Conservation (phyloP, 805 yeast species). For the Kluyveromyces dobzhanskii region DNA sequence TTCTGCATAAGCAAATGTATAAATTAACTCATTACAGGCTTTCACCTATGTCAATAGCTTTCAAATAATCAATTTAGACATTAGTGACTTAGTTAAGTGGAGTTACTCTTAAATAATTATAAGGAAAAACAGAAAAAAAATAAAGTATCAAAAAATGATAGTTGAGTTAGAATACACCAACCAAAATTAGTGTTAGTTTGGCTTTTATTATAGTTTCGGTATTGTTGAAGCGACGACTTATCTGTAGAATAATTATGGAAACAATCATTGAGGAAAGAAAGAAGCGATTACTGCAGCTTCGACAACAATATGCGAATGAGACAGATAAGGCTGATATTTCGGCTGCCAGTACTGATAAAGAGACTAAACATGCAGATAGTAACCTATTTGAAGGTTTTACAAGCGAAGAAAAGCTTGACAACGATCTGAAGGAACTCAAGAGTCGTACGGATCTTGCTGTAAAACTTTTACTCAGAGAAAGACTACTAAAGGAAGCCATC, state of each 20-base stretch:
- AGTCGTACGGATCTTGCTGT: conserved; percentile 37
- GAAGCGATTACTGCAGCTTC: neutral
- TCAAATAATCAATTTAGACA: too few relatives aligned
- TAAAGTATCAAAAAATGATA: too few relatives aligned
- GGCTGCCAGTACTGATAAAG: too few relatives aligned
- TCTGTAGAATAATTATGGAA: neutral
- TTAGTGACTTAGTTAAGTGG: too few relatives aligned
- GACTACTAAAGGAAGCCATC: conserved; percentile 13
- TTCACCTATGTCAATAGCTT: too few relatives aligned
- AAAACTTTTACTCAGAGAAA: conserved; percentile 31
- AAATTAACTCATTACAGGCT: too few relatives aligned
- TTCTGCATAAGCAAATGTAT: neutral
- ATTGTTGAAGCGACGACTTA: too few relatives aligned
- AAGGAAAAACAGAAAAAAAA: too few relatives aligned
- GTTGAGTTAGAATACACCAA: too few relatives aligned
- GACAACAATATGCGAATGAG: neutral
- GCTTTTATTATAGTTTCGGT: too few relatives aligned
- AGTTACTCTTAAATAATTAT: too few relatives aligned
- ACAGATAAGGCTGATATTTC: neutral
- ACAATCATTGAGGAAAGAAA: neutral
- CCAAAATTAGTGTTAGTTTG: too few relatives aligned
- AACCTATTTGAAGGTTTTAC: neutral
- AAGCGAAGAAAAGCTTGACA: conserved; percentile 33
- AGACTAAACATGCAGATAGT: neutral
- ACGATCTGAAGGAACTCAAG: conserved; percentile 31